phyloP scores from a whole-genome alignment of 495 filamentous ascomycete species.

The Aspergillus ostianus region DNA sequence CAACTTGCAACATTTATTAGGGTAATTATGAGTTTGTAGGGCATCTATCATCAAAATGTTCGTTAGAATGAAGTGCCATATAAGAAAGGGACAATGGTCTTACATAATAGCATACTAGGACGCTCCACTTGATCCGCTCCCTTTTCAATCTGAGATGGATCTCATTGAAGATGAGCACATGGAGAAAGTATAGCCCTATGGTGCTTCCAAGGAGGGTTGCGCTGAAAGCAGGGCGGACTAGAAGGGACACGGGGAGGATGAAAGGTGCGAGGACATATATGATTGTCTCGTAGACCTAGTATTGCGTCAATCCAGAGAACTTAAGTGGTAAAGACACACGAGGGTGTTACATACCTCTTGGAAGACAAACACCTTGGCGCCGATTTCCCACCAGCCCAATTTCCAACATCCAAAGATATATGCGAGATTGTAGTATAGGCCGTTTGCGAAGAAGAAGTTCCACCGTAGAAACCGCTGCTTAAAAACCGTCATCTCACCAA shows the following conservation, averaged over 20 bases:
- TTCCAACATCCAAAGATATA: slow-evolving; percentile 50
- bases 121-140: slow-evolving; percentile 30
- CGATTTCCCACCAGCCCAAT: slow-evolving; percentile 49
- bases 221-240: slow-evolving; percentile 38
- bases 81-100: not conserved
- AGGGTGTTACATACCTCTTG: slow-evolving; percentile 47
- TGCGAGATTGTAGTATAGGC: slow-evolving; percentile 45
- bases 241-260: slow-evolving; percentile 44
- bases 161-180: slow-evolving; percentile 44
- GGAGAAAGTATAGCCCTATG: slow-evolving; percentile 37
- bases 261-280: slow-evolving; percentile 47
- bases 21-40: slow-evolving; percentile 41
- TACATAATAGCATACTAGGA: slow-evolving; percentile 36
- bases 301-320: not conserved
- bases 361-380: slow-evolving; percentile 62
- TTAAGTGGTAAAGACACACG: not conserved
- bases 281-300: slow-evolving; percentile 46
- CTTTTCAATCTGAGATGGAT: slow-evolving; percentile 41
- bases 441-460: slow-evolving; percentile 53
- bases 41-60: slow-evolving; percentile 13
- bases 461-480: slow-evolving; percentile 48
- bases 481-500: slow-evolving; percentile 52
- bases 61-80: not conserved
- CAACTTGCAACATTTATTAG: slow-evolving; percentile 41
- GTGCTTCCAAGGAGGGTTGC: slow-evolving; percentile 31